These are phyloP conservation scores for Eleusine indica DNA, from an alignment of 176 grass and related monocot species.

Conservation along the genomic window DNA sequence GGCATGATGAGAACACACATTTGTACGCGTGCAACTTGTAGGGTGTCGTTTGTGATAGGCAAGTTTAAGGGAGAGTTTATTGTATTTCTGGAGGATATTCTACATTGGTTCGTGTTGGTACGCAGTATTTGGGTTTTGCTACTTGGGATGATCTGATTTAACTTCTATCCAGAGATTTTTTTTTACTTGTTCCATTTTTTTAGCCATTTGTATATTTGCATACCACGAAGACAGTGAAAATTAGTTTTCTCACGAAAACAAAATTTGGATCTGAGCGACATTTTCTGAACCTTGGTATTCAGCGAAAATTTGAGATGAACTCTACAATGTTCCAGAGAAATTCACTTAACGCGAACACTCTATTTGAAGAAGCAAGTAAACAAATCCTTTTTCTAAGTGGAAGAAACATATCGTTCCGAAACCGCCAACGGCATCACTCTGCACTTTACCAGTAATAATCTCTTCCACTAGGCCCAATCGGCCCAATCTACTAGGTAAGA, in stretches of 20 bases:
- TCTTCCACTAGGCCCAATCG: too few species aligned
- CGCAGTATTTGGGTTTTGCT: background rate
- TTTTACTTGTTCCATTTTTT: background rate
- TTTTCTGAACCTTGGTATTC: background rate
- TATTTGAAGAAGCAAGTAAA: too few species aligned
- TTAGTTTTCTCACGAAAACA: background rate
- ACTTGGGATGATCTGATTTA: background rate
- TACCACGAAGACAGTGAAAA: too few species aligned
- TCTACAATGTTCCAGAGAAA: background rate
- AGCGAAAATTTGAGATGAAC: background rate
- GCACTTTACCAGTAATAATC: too few species aligned
- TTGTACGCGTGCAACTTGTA: background rate
- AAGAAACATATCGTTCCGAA: too few species aligned
- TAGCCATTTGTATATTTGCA: background rate
- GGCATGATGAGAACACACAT: too few species aligned
- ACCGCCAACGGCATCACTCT: too few species aligned
- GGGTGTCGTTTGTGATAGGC: background rate
- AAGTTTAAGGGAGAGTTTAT: background rate
- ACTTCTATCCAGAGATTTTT: background rate
- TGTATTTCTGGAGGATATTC: constrained; percentile 12
- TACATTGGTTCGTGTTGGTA: background rate
- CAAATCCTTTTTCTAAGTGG: too few species aligned
- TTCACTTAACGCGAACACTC: too few species aligned
- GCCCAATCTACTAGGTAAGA: too few species aligned
- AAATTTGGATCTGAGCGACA: background rate